Evolutionary conservation across 331 rosid species (phyloP), one percentile per base, ranked within the genome.

Genomic region (Quercus tomentella): DNA sequence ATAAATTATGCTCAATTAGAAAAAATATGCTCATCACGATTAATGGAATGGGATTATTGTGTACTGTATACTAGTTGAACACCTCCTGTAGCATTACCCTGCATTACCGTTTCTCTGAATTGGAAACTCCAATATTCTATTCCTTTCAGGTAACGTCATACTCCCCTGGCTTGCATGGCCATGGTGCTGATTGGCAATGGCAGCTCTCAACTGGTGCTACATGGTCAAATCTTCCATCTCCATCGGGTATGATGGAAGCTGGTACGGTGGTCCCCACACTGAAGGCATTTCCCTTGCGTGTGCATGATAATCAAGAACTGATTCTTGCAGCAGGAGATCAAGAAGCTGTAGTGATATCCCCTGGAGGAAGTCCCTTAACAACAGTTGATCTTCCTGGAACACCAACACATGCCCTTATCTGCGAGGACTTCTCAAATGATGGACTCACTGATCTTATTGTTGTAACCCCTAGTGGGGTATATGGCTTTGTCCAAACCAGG

Each of bases 181-280:
- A 93, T 35, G 98, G 77, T 79, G 98, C 97, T 63, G 81, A 80
- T 82, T 93, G 99, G 99, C 94, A 93, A 79, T 93, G 98, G 99
- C 98, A 96, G 35, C 87, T 93, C 76, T 81, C 94, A 52, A 96
- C 99, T 9, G 95, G 97, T 72, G 87, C 90, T 56, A 88, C 96
- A 16, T 96, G 99, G 98, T 91, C 99, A 75, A 96, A 96, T 84
- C 93, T 93, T 65, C 99, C 98, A 73, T 89, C 99, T 58, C 99
- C 98, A 15, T 84, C 97, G 1, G 99, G 99, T 73, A 88, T 92
- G 99, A 90, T 89, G 95, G 99, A 93, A 76, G 86, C 92, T 72
- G 97, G 97, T 49, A 62, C 43, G 12, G 94, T 88, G 76, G 81
- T 96, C 82, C 99, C 99, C 51, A 93, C 99, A 3, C 88, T 96